Evolutionary conservation across 768 basidiomycete species (phyloP), one percentile per base, ranked within the genome.

Genomic region (Lentinula sp.): DNA sequence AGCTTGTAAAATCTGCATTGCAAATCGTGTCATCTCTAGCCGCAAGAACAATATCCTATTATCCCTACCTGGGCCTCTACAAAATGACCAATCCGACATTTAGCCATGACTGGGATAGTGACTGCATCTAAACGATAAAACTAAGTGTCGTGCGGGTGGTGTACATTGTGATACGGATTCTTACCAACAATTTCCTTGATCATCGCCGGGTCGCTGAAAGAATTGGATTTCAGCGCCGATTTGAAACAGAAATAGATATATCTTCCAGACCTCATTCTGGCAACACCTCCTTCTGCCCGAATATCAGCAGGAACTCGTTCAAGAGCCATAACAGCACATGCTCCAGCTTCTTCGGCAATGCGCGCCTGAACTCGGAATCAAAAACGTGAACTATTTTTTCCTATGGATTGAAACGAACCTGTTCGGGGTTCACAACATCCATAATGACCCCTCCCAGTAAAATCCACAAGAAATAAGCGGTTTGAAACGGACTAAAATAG

Each of bases 301-400:
- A 99, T 98, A 70, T 98, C 94, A 12, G 95, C 95, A 9, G 96
- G 96, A 3, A 99, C 93, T 61, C 95, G 82, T 74, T 97, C 93
- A 36, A 95, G 83, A 4, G 93, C 93, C 96, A 99, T 98, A 64
- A 99, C 96, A 62, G 96, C 96, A 71, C 93, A 94, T 6, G 96
- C 96, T 50, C 96, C 96, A 8, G 96, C 96, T 70, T 95, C 93
- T 71, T 98, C 96, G 49, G 96, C 96, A 67, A 98, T 95, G 63
- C 91, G 90, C 62, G 96, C 96, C 89, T 95, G 65, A 20, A 7
- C 15, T 51, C 5, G 10, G 52, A 37, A 52, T 50, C 23, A 59
- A 49, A 42, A 9, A 16, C n/a, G 28, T 28, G 46, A 48, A 48
- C 8, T 12, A 18, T 15, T 23, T 48, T 37, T 36, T 2, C 12